Evolutionary conservation across 345 rosid genomes (phyloP), one percentile per base, ranked within the genome.

Genomic region (Luvunga scandens): DNA sequence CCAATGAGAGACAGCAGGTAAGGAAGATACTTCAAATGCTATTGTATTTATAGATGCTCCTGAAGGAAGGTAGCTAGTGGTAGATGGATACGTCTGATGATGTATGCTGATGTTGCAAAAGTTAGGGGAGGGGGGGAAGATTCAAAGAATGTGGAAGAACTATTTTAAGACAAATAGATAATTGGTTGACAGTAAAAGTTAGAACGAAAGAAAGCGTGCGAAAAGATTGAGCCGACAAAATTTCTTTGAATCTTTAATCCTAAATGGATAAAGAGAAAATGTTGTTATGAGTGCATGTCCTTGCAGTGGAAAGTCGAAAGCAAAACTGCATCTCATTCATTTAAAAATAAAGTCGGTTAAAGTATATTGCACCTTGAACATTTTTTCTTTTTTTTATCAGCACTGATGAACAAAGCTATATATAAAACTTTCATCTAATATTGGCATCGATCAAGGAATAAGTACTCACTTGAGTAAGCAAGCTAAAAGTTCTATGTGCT

Each of bases 41-140:
- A 61, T 21, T 38, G 56, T 71, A 79, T 81, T 78, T 87, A 84
- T 71, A 87, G 72, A 66, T n/a, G 77, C 38, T n/a, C 18, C 34
- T 9, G 34, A 5, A 48, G 13, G 42, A 71, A 34, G 67, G 73
- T 14, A 12, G 34, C 57, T 9, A 28, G 7, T 50, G 61, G 61
- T 71, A 66, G 62, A 60, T 28, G 55, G 33, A 13, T 72, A 57
- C 53, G 30, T 34, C 76, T n/a, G 22, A 72, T 31, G 65, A 61
- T 31, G 65, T 73, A 25, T 69, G 33, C n/a, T 67, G 75, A 69
- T 76, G 73, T 61, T 60, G 50, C 72, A 73, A 78, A 71, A n/a
- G 70, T 73, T 38, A 1, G 18, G 9, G 18, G 9, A 7, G 9
- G 9, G 21, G 24, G 13, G n/a, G n/a, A 30, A 22, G 2, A 21